phyloP scores from a whole-genome alignment of 768 basidiomycete species.

The Boletus subparvulus region DNA sequence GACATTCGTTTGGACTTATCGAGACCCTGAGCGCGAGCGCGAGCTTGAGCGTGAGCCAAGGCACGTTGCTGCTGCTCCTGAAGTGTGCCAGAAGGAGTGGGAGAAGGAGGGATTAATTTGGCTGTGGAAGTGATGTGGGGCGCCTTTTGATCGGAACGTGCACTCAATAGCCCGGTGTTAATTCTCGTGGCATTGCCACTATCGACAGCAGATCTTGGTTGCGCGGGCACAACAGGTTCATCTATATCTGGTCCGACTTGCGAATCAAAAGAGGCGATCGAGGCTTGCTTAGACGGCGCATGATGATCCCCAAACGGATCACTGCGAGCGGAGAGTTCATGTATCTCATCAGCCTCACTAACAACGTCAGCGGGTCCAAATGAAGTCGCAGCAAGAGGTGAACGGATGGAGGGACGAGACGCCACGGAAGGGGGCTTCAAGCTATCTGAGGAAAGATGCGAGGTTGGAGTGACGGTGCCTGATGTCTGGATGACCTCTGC shows the following conservation, averaged over 20 bases:
- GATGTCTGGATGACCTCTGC: constrained; percentile 74
- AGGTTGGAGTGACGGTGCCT: constrained; percentile 34
- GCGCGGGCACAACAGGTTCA: constrained; percentile 45
- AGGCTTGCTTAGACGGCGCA: constrained; percentile 15
- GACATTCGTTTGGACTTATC: constrained; percentile 53
- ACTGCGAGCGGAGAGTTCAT: constrained; percentile 22
- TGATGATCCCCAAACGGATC: constrained; percentile 71
- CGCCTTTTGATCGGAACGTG: constrained; percentile 41
- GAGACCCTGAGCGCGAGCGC: constrained; percentile 52
- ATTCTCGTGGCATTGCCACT: constrained; percentile 67
- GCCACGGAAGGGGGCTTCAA: constrained; percentile 40
- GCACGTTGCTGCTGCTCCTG: constrained; percentile 71
- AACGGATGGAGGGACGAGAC: constrained; percentile 50
- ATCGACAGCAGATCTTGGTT: constrained; percentile 56
- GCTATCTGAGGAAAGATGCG: constrained; percentile 34
- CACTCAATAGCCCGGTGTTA: constrained; percentile 51
- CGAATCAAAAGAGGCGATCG: constrained; percentile 21
- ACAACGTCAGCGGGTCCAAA: constrained; percentile 70
- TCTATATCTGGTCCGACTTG: constrained; percentile 38
- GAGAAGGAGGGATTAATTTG: constrained; percentile 52
- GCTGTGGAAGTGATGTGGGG: constrained; percentile 63
- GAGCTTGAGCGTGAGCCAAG: constrained; percentile 59
- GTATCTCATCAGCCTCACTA: constrained; percentile 43
- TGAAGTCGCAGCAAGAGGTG: constrained; percentile 67
- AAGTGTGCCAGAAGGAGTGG: constrained; percentile 37